Percentiles rank a stretch among this genome's conserved stretches.
These are phyloP conservation scores for Lachnellula hyalina DNA, from an alignment of 2,329 filamentous ascomycete species.

Conservation along the genomic window DNA sequence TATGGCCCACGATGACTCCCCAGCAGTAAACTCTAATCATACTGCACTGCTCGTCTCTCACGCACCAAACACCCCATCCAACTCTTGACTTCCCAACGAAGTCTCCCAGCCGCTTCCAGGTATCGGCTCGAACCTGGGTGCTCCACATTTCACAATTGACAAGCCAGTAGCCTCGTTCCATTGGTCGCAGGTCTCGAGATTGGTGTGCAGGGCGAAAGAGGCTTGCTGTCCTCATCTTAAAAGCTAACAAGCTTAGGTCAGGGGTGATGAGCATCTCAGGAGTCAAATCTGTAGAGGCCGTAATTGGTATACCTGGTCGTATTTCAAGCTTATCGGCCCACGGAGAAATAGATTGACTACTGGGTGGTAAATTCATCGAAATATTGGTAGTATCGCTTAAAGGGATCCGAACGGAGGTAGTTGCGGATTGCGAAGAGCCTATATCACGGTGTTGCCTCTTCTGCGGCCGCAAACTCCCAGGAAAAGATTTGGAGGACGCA, in stretches of 20 bases:
- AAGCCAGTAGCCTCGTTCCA: slow-evolving; percentile 77
- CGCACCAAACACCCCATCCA: slow-evolving; percentile 64
- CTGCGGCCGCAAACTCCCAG: background rate
- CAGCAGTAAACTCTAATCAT: slow-evolving; percentile 68
- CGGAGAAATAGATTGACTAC: slow-evolving; percentile 5
- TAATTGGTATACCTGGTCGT: slow-evolving; percentile 47
- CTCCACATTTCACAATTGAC: slow-evolving; percentile 55
- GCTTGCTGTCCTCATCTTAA: slow-evolving; percentile 44
- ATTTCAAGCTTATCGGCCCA: slow-evolving; percentile 40
- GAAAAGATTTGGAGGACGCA: background rate
- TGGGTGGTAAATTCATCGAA: background rate
- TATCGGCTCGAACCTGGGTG: slow-evolving; percentile 39
- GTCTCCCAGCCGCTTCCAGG: slow-evolving; percentile 59
- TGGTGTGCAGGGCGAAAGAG: slow-evolving; percentile 49
- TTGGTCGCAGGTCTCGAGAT: slow-evolving; percentile 43
- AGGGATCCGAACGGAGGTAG: background rate
- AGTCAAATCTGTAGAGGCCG: slow-evolving; percentile 38
- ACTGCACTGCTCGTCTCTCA: slow-evolving; percentile 37
- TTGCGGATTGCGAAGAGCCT: background rate
- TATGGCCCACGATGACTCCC: slow-evolving; percentile 66
- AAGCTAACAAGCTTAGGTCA: slow-evolving; percentile 47
- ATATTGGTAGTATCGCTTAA: background rate
- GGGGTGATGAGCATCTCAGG: slow-evolving; percentile 50
- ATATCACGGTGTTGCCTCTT: background rate
- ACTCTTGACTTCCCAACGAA: slow-evolving; percentile 53